phyloP scores from a whole-genome alignment of 495 filamentous ascomycete species.

The Xylaria curta region DNA sequence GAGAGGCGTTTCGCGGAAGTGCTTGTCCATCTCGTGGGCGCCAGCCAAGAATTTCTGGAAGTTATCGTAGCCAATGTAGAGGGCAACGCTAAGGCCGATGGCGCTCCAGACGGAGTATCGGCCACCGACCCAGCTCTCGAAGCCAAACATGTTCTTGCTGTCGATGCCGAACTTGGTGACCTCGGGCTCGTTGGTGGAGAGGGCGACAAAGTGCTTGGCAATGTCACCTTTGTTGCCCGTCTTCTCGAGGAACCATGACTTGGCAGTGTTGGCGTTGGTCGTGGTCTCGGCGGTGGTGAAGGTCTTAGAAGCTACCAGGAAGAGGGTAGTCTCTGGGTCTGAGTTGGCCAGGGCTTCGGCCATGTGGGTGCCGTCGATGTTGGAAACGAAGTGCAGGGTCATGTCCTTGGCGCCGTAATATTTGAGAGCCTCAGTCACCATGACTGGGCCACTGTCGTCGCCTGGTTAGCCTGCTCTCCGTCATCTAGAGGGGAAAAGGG shows the following conservation, averaged over 20 bases:
- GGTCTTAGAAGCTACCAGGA: conserved; percentile 97
- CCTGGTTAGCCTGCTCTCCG: not conserved
- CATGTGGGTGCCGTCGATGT: conserved; percentile 98
- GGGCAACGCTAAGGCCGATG: conserved; percentile 90
- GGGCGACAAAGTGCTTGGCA: conserved; percentile 97
- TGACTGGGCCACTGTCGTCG: conserved; percentile 81
- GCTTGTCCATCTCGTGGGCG: conserved; percentile 97
- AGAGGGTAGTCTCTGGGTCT: conserved; percentile 95
- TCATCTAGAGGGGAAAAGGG: not conserved
- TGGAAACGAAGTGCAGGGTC: conserved; percentile 97
- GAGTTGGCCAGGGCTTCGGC: conserved; percentile 89
- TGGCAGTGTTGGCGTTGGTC: conserved; percentile 96
- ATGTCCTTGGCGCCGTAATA: conserved; percentile 84
- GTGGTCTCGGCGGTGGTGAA: conserved; percentile 98
- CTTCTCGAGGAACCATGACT: conserved; percentile 92
- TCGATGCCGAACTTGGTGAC: conserved; percentile 99
- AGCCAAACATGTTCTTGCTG: conserved; percentile 98
- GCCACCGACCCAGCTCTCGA: conserved; percentile 97
- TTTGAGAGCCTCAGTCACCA: conserved; percentile 97
- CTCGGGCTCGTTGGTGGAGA: conserved; percentile 94
- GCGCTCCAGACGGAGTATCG: conserved; percentile 99
- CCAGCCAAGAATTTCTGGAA: conserved; percentile 96
- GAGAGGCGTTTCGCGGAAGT: conserved; percentile 89
- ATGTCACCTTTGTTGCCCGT: conserved; percentile 79
- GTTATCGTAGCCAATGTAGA: conserved; percentile 96